Evolutionary conservation across 2,329 filamentous ascomycete species (phyloP).

Genomic region (Paracoccidioides brasiliensis): DNA sequence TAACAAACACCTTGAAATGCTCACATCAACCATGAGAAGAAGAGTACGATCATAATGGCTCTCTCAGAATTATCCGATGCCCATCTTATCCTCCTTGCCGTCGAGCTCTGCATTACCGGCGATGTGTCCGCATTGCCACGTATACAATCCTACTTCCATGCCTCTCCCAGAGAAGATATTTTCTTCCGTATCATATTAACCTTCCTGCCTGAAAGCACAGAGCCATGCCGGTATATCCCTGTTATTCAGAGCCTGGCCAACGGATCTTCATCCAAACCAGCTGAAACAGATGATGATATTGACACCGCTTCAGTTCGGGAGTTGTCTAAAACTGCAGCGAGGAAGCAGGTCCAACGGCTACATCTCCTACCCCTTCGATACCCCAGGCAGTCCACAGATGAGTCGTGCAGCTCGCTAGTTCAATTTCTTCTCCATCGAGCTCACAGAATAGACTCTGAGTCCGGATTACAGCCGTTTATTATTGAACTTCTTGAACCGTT

Average conservation of each 20-base stretch:
- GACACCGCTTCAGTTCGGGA: slow-evolving; percentile 36
- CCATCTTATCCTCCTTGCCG: slow-evolving; percentile 46
- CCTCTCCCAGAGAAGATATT: slow-evolving; percentile 38
- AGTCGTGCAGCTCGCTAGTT: slow-evolving; percentile 36
- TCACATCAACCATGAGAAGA: slow-evolving; percentile 5
- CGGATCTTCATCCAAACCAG: slow-evolving; percentile 12
- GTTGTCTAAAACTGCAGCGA: slow-evolving; percentile 37
- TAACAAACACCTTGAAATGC: background rate
- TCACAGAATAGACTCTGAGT: slow-evolving; percentile 45
- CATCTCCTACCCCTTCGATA: slow-evolving; percentile 38
- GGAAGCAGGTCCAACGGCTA: slow-evolving; percentile 40
- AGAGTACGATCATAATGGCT: slow-evolving; percentile 23
- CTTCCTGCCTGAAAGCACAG: slow-evolving; percentile 46
- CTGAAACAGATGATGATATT: slow-evolving; percentile 17
- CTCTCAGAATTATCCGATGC: slow-evolving; percentile 36
- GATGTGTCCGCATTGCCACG: slow-evolving; percentile 40
- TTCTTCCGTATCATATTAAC: slow-evolving; percentile 47
- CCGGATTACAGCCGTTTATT: slow-evolving; percentile 44
- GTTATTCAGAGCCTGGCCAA: slow-evolving; percentile 37
- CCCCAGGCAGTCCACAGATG: slow-evolving; percentile 31
- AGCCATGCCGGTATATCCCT: slow-evolving; percentile 37
- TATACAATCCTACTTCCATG: slow-evolving; percentile 37
- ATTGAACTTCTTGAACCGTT: slow-evolving; percentile 46
- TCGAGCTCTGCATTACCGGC: slow-evolving; percentile 42
- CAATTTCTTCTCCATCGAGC: slow-evolving; percentile 49